Evolutionary conservation across 306 rosid genomes (phyloP).

Genomic region (Cicer arietinum): DNA sequence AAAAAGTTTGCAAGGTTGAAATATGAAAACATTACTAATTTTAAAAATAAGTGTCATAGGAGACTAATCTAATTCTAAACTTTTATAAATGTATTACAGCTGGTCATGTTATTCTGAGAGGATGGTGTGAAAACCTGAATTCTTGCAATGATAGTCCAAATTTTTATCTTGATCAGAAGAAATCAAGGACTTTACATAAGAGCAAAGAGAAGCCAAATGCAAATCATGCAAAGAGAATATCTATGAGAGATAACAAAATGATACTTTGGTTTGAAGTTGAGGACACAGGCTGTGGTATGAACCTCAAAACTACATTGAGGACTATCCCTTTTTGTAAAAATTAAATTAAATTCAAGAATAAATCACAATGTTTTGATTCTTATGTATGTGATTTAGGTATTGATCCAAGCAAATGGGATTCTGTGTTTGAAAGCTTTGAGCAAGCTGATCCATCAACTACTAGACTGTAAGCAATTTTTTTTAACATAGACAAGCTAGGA

Average conservation of each 20-base stretch:
- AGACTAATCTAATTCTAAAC: conserved; percentile 31
- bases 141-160: conserved; percentile 50
- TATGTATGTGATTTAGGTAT: conserved; percentile 60
- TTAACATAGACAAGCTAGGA: neutral
- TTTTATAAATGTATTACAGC: conserved; percentile 63
- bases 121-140: conserved; percentile 75
- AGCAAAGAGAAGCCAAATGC: conserved; percentile 70
- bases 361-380: conserved; percentile 15
- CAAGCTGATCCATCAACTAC: conserved; percentile 99
- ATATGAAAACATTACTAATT: neutral
- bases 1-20: neutral
- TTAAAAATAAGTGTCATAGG: neutral
- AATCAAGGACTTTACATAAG: conserved; percentile 58
- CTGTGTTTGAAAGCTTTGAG: conserved; percentile 98
- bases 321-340: conserved; percentile 7
- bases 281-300: conserved; percentile 94
- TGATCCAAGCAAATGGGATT: conserved; percentile 95
- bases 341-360: conserved; percentile 15
- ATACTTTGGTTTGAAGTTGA: conserved; percentile 96
- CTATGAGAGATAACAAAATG: conserved; percentile 70
- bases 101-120: conserved; percentile 93
- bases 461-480: conserved; percentile 71
- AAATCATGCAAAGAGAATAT: conserved; percentile 56
- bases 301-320: conserved; percentile 37
- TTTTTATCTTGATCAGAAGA: conserved; percentile 63